Evolutionary conservation across 1,139 yeast genomes (phyloP), one percentile per base, ranked within the genome.

Genomic region (Yamadazyma sp.): DNA sequence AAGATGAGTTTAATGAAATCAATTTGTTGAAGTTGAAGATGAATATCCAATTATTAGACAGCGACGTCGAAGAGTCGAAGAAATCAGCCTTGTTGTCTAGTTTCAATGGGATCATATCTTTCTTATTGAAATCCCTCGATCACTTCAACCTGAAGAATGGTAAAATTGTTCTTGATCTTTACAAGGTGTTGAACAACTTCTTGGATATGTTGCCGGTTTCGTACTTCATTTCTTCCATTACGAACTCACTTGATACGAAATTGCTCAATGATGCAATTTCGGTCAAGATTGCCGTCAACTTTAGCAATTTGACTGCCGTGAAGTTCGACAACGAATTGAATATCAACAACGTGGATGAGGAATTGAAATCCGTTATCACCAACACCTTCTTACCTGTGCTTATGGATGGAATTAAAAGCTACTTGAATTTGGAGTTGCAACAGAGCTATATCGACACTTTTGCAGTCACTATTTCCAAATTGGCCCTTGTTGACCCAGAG

Each of bases 191-290:
- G 49, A 77, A 81, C 33, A 77, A 76, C 48, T 65, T 83, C 47
- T 65, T 91, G 48, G 80, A 80, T 43, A 68, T 88, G 46, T 69
- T 91, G 41, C 97, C 98, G 22, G 76, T 89, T 49, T 74, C 73
- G 42, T 76, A 80, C 49, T 89, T 87, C 56, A 82, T 86, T 29
- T 69, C 73, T 22, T 79, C 95, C 2, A 73, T 85, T 23, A 59
- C 77, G n/a, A 75, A 74, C 18, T 69, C 86, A 10, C 65, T 83
- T 43, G 73, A 73, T 29, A 66, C 78, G 26, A 69, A 70, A 33
- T 68, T 70, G 41, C 56, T 69, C 28, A 48, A 60, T 5, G 73
- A 65, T 45, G 45, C 59, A 1, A 51, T 64, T 34, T 59, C 72
- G 2, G 57, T 66, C 32, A 66, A 59, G 41, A 61, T 77, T 34